Evolutionary conservation across 163 green algal species (phyloP), one percentile per base, ranked within the genome.

Genomic region (Volvox carteri): DNA sequence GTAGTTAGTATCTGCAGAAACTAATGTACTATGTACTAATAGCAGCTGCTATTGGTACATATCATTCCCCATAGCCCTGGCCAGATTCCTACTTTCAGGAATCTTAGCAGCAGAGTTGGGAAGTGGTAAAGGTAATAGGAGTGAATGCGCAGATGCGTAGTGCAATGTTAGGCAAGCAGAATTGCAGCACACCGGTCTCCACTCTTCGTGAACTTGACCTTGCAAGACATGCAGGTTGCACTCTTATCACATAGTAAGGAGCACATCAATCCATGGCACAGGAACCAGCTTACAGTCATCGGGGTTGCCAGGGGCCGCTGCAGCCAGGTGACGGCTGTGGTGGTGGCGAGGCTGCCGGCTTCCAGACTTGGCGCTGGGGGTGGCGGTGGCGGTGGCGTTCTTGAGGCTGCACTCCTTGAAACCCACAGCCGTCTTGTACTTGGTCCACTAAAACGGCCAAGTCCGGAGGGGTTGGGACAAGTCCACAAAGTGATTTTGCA

Each of bases 241-340:
- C 28, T 23, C 54, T 25, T 4, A 65, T 23, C 54, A 65, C 25
- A 8, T 4, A 19, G 19, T 23, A 65, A 23, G 12, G 16, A 16
- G 50, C n/a, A n/a, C n/a, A n/a, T n/a, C n/a, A n/a, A n/a, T n/a
- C n/a, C n/a, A n/a, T n/a, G n/a, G n/a, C n/a, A n/a, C n/a, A n/a
- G n/a, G n/a, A n/a, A n/a, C n/a, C 28, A 50, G 52, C 75, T 86
- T 44, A 86, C 79, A 86, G 62, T 65, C 62, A 1, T 86, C n/a
- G 44, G 79, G 62, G 60, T 67, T 67, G 30, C 6, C 33, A n/a
- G 60, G 1, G 16, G 60, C 1, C 30, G 75, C 78, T 19, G 56
- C 56, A 14, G 11, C 6, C 21, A 86, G 78, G 6, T 60, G 23
- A 3, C 39, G 78, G 78, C 37, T 54, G 41, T 75, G 56, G 12